Percentiles rank a stretch among this genome's conserved stretches.
phyloP scores from a whole-genome alignment of 345 rosid genomes.

The Hirschfeldia incana region DNA sequence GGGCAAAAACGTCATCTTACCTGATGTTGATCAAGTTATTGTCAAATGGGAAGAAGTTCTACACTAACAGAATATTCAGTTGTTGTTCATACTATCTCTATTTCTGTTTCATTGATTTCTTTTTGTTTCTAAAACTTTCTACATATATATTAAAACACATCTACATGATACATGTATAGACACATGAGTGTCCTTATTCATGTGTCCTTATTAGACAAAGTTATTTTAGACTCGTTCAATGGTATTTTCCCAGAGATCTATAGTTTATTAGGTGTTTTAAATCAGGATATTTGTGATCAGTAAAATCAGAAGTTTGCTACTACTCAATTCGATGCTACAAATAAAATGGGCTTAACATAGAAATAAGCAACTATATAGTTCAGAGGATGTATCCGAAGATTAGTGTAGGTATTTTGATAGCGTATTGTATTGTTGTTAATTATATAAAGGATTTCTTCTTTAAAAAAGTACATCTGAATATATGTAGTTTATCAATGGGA shows the following conservation, averaged over 20 bases:
- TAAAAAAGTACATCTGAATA: neutral
- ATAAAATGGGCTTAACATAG: neutral
- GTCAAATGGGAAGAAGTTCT: slow-evolving; percentile 49
- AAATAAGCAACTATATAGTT: neutral
- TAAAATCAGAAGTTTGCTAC: neutral
- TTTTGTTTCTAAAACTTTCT: neutral
- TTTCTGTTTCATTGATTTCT: slow-evolving; percentile 2
- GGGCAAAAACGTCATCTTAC: slow-evolving; percentile 43
- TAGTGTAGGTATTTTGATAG: neutral
- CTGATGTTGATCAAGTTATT: slow-evolving; percentile 33
- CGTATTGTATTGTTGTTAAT: neutral
- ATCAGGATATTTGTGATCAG: neutral
- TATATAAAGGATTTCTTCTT: too few species aligned
- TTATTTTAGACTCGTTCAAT: neutral
- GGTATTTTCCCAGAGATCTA: neutral
- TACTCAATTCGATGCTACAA: too few species aligned
- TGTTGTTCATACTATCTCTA: slow-evolving; percentile 12
- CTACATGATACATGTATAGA: neutral
- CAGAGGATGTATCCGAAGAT: neutral
- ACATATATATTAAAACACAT: slow-evolving; percentile 5
- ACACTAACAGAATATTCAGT: slow-evolving; percentile 7
- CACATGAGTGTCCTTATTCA: neutral
- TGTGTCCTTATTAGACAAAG: neutral
- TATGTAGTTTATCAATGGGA: neutral
- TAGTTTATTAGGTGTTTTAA: neutral